Base-by-base conservation (phyloP, 306 rosid genomes). In the Luffa acutangula region DNA sequence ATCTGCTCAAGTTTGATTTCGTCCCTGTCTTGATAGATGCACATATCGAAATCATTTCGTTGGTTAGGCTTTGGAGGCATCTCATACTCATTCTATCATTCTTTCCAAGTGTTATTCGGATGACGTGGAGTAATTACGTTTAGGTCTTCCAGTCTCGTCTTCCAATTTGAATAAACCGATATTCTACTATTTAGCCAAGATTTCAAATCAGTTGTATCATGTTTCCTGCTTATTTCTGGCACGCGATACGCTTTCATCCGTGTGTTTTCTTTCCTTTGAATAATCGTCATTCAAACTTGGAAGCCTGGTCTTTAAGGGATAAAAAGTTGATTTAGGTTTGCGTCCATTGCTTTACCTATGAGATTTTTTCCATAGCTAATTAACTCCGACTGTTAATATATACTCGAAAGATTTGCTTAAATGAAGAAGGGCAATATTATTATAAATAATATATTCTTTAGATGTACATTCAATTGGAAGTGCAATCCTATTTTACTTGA, bases 1-100 rank as follows among this genome's bases (percentile, higher is more conserved):
- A 84, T 78, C 98, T 51, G 99, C 99, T 82, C 98, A 96, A 97
- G 99, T 96, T 74, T 54, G 64, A 52, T 58, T 53, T 1, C 59
- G 58, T 84, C 31, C 45, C 15, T 43, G 18, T 60, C 34, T 45
- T 31, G 5, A 41, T 6, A 25, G 39, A 17, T 65, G 3, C n/a
- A 36, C 21, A 8, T 42, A 31, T 49, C 36, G 2, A 31, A 53
- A 21, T 39, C 64, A 15, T 48, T 66, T 10, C 21, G 52, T 71
- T 45, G 31, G 20, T 36, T 39, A 15, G 60, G 25, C 49, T 59
- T 39, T 36, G 48, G 9, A 39, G 73, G 49, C 5, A 56, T 56
- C 45, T 51, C 2, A 4, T 53, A 70, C 34, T 45, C 56, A 5
- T 49, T 31, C 25, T 34, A 33, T 14, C 58, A 11, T 43, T 42